Percentiles rank a stretch among this genome's conserved stretches.
Conservation (phyloP, 2,329 filamentous ascomycete genomes). For the Talaromyces sp. region DNA sequence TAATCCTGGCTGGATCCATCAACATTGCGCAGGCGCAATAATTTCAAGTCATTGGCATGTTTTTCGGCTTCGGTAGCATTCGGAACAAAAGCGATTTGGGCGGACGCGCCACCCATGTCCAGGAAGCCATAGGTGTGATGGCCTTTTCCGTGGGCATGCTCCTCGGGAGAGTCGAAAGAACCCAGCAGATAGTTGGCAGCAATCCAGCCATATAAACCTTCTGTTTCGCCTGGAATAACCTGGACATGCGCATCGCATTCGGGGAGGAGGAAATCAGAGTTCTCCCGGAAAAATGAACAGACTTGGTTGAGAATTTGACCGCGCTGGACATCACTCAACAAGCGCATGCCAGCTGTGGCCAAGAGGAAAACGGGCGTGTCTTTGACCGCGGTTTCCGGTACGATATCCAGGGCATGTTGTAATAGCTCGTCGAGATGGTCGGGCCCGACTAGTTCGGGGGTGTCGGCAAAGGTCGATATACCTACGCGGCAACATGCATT, state of each 20-base stretch:
- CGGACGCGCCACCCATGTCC: conserved; percentile 96
- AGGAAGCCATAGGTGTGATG: conserved; percentile 96
- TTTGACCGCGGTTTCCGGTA: conserved; percentile 69
- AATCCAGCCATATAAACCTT: conserved; percentile 95
- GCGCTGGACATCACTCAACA: conserved; percentile 70
- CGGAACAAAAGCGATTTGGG: conserved; percentile 95
- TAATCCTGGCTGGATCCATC: conserved; percentile 75
- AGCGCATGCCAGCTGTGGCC: conserved; percentile 89
- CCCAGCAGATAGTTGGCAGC: conserved; percentile 93
- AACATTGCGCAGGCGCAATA: conserved; percentile 77
- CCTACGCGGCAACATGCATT: conserved; percentile 32
- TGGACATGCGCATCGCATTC: conserved; percentile 87
- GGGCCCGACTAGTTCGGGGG: conserved; percentile 67
- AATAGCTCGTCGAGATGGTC: conserved; percentile 77
- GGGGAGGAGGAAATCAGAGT: conserved; percentile 78
- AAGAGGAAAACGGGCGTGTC: conserved; percentile 92
- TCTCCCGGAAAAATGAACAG: conserved; percentile 72
- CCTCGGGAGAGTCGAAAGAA: conserved; percentile 72
- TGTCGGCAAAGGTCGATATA: conserved; percentile 81
- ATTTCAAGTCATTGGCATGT: conserved; percentile 81
- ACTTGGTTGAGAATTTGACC: conserved; percentile 67
- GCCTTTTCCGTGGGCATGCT: conserved; percentile 74
- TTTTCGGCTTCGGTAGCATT: conserved; percentile 85
- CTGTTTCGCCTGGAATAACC: conserved; percentile 91
- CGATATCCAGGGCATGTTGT: conserved; percentile 71